Percentiles rank a stretch among this genome's conserved stretches.
phyloP scores from a whole-genome alignment of 257 asterid genomes.

The Penstemon eatonii region DNA sequence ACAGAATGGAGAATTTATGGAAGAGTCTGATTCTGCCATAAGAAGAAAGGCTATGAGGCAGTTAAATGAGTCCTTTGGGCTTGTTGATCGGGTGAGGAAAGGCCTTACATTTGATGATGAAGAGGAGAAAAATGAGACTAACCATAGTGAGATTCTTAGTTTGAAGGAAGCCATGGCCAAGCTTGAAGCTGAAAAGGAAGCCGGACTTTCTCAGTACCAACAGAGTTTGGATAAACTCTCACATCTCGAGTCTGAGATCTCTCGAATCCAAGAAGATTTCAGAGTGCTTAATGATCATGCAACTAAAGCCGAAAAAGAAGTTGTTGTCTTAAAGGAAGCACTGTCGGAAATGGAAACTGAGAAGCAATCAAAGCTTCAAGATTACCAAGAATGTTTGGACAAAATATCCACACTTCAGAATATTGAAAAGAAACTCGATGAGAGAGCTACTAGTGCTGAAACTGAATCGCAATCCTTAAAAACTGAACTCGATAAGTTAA shows the following conservation, averaged over 20 bases:
- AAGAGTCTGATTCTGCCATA: conserved; percentile 43
- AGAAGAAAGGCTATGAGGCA: conserved; percentile 45
- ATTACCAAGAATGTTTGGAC: conserved; percentile 63
- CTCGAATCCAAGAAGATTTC: conserved; percentile 64
- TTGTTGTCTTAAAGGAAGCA: conserved; percentile 53
- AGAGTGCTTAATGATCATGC: conserved; percentile 62
- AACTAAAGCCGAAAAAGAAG: conserved; percentile 76
- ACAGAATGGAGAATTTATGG: conserved; percentile 53
- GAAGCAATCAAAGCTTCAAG: conserved; percentile 68
- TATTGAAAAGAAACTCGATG: conserved; percentile 40
- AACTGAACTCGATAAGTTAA: conserved; percentile 49
- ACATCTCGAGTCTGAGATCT: conserved; percentile 58
- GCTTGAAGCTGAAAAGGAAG: conserved; percentile 89
- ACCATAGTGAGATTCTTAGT: conserved; percentile 48
- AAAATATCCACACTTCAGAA: conserved; percentile 64
- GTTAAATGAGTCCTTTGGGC: conserved; percentile 36
- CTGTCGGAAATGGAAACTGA: conserved; percentile 66
- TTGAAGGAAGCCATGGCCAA: conserved; percentile 71
- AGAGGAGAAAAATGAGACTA: conserved; percentile 46
- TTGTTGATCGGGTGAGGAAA: conserved; percentile 63
- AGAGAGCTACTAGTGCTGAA: conserved; percentile 60
- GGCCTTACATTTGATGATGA: conserved; percentile 67
- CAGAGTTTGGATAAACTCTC: conserved; percentile 65
- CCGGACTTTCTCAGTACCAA: conserved; percentile 65
- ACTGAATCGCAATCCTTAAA: conserved; percentile 49